These are phyloP conservation scores for Aotearoamyces nothofagi DNA, from an alignment of 2,329 filamentous ascomycete species.

Conservation along the genomic window DNA sequence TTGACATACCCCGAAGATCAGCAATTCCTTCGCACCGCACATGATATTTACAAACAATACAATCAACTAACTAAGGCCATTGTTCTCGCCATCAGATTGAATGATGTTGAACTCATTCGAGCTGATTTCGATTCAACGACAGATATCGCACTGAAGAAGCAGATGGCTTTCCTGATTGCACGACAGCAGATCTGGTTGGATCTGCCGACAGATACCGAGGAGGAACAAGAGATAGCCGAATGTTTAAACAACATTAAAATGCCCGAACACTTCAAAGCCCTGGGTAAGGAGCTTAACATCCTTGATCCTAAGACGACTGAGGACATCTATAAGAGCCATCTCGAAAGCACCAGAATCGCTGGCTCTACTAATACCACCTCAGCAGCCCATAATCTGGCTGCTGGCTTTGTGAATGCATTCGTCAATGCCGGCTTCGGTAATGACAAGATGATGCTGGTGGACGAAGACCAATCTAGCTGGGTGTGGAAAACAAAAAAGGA, in stretches of 20 bases:
- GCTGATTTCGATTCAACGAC: constrained; percentile 66
- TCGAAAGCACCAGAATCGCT: constrained; percentile 86
- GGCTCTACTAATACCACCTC: constrained; percentile 93
- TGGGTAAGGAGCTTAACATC: constrained; percentile 93
- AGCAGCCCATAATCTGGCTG: constrained; percentile 86
- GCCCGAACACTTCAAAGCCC: constrained; percentile 80
- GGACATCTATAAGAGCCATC: constrained; percentile 98
- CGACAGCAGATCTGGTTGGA: constrained; percentile 81
- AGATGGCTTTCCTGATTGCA: constrained; percentile 84
- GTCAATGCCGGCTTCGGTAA: constrained; percentile 91
- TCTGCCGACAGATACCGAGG: constrained; percentile 42
- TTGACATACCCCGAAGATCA: constrained; percentile 97
- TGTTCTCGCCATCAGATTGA: constrained; percentile 82
- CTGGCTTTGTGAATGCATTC: constrained; percentile 92
- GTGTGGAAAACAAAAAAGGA: constrained; percentile 99
- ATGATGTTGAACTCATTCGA: constrained; percentile 72
- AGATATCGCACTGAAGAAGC: constrained; percentile 75
- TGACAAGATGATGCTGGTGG: constrained; percentile 94
- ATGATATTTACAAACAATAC: constrained; percentile 86
- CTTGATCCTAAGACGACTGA: constrained; percentile 93
- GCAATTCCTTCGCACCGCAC: constrained; percentile 81
- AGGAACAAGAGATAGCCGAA: constrained; percentile 62
- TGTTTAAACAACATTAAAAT: constrained; percentile 79
- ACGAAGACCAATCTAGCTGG: constrained; percentile 82
- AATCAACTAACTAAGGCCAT: constrained; percentile 89